A percentile compares a stretch with the other conserved stretches of the same genome.
phyloP scores from a whole-genome alignment of 73 alveolate species.

The Tetrahymena borealis region DNA sequence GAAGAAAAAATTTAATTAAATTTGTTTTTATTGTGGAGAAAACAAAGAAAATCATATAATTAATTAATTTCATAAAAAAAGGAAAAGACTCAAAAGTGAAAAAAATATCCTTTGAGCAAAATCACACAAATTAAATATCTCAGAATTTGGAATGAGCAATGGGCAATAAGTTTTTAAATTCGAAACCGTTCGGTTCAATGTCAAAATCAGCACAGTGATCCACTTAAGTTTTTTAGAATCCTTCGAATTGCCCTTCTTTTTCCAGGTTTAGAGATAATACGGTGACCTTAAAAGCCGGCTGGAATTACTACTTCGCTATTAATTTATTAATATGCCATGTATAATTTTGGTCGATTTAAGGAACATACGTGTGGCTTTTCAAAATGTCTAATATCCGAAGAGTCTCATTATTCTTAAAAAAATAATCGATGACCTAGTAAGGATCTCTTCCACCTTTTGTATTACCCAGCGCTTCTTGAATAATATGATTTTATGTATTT shows the following conservation, averaged over 20 bases:
- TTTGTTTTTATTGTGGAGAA: neutral
- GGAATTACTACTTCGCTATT: too few species aligned
- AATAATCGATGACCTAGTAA: neutral
- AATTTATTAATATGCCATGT: too few species aligned
- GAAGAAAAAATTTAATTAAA: neutral
- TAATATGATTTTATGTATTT: neutral
- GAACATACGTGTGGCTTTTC: neutral
- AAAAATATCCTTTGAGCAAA: neutral
- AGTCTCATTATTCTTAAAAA: neutral
- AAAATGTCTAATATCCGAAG: neutral
- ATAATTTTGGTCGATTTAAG: too few species aligned
- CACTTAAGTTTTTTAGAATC: neutral
- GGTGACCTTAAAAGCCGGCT: neutral
- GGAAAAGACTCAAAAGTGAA: neutral
- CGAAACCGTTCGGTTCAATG: neutral
- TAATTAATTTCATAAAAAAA: neutral
- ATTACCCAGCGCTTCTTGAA: neutral
- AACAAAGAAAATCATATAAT: neutral
- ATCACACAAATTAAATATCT: neutral
- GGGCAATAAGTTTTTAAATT: neutral
- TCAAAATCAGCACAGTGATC: neutral
- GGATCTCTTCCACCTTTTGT: neutral
- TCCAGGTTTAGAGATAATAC: neutral
- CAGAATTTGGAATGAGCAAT: neutral
- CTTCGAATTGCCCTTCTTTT: neutral